Conservation (phyloP, 1,284 basidiomycete species). For the Leucoagaricus sp. region DNA sequence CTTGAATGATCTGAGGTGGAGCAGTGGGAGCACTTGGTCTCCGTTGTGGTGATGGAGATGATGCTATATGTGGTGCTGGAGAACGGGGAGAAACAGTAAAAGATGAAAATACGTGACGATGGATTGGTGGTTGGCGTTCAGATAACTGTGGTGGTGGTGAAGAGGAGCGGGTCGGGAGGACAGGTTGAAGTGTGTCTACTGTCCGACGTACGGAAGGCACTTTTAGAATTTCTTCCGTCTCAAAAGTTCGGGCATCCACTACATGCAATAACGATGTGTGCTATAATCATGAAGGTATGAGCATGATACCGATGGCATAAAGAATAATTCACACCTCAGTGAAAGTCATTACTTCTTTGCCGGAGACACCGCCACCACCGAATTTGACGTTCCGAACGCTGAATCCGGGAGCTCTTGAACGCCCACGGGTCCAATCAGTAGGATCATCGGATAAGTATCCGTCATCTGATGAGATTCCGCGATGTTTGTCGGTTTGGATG, state of each 20-base stretch:
- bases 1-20: constrained; percentile 40
- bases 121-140: constrained; percentile 13
- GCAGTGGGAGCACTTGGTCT: constrained; percentile 14
- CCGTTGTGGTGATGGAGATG: constrained; percentile 18
- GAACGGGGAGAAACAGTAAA: constrained; percentile 16
- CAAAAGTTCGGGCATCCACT: constrained; percentile 80
- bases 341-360: constrained; percentile 74
- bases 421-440: constrained; percentile 57
- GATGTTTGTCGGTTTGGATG: constrained; percentile 47
- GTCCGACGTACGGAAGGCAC: constrained; percentile 32
- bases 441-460: constrained; percentile 63
- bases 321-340: constrained; percentile 64
- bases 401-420: constrained; percentile 67
- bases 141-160: constrained; percentile 9
- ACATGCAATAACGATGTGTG: constrained; percentile 77
- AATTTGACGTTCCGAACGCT: constrained; percentile 81
- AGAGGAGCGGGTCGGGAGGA: constrained; percentile 16
- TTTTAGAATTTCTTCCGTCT: constrained; percentile 64
- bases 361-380: constrained; percentile 49
- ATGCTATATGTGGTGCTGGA: constrained; percentile 11
- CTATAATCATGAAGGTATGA: constrained; percentile 34
- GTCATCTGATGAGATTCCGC: constrained; percentile 26
- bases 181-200: constrained; percentile 18
- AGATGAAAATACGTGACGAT: constrained; percentile 14
- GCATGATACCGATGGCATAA: constrained; percentile 1